Conservation (phyloP, 1,139 yeast species). For the Tardiomyces blankii region DNA sequence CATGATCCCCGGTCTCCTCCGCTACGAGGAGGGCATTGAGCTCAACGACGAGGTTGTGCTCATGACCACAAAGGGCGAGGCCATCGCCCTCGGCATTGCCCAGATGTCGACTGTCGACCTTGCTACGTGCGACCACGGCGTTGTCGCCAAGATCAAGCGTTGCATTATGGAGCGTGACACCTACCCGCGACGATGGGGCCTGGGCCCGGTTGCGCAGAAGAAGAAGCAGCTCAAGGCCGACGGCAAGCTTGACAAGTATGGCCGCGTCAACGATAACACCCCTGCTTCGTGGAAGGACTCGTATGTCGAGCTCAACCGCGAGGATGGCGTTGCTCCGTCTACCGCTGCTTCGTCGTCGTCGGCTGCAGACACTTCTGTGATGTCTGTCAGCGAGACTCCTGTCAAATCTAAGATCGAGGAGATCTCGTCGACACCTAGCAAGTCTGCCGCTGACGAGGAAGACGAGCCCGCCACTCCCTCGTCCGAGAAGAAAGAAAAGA, state of each 20-base stretch:
- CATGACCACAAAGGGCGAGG: slow-evolving; percentile 99
- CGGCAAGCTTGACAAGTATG: slow-evolving; percentile 93
- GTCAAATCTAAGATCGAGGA: slow-evolving; percentile 12
- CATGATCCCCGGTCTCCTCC: slow-evolving; percentile 96
- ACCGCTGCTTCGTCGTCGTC: slow-evolving; percentile 9
- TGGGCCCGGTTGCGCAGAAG: slow-evolving; percentile 97
- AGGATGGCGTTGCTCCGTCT: slow-evolving; percentile 40
- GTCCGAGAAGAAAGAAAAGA: slow-evolving; percentile 37
- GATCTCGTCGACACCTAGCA: slow-evolving; percentile 33
- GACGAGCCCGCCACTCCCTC: slow-evolving; percentile 28
- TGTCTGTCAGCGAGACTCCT: slow-evolving; percentile 1
- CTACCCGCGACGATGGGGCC: slow-evolving; percentile 99
- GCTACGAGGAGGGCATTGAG: slow-evolving; percentile 97
- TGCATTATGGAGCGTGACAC: slow-evolving; percentile 99
- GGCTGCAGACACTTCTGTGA: slow-evolving; percentile 3
- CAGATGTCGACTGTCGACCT: slow-evolving; percentile 98
- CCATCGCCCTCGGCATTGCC: slow-evolving; percentile 96
- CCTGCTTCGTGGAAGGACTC: slow-evolving; percentile 87
- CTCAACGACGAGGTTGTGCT: slow-evolving; percentile 95
- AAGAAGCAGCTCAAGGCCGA: slow-evolving; percentile 97
- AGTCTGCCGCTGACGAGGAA: slow-evolving; percentile 33
- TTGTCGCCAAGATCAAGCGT: slow-evolving; percentile 96
- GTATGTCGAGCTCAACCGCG: slow-evolving; percentile 72
- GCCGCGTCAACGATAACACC: slow-evolving; percentile 85
- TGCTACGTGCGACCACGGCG: slow-evolving; percentile 96